These are phyloP conservation scores for Sphenostylis stenocarpa DNA, from an alignment of 306 rosid species.

Conservation along the genomic window DNA sequence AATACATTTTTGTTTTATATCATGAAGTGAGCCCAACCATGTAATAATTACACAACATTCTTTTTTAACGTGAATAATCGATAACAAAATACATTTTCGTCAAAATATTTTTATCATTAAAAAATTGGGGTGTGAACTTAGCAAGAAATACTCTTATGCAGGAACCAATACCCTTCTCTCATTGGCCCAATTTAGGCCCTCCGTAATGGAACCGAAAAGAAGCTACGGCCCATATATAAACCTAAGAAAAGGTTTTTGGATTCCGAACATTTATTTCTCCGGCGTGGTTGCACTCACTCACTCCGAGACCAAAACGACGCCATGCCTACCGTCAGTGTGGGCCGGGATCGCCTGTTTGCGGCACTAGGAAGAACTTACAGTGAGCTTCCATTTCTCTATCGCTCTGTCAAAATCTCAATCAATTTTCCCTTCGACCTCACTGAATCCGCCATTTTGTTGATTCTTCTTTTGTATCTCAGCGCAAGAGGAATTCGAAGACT, in stretches of 20 bases:
- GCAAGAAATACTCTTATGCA: no score
- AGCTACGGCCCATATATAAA: constrained; percentile 24
- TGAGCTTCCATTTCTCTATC: constrained; percentile 41
- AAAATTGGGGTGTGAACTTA: no score
- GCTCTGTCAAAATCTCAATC: neutral
- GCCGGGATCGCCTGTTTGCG: constrained; percentile 79
- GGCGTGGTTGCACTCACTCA: constrained; percentile 8
- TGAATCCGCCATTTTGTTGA: neutral
- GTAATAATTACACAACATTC: no score
- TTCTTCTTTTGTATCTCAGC: constrained; percentile 45
- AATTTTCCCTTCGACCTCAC: neutral
- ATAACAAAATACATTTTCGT: no score
- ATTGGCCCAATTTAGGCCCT: neutral
- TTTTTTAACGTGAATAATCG: no score
- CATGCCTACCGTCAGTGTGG: constrained; percentile 90
- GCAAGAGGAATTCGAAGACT: constrained; percentile 84
- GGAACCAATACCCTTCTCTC: no score
- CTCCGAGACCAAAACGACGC: constrained; percentile 27
- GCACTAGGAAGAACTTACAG: constrained; percentile 76
- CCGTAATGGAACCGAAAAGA: neutral
- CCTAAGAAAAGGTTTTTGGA: neutral
- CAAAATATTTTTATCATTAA: no score
- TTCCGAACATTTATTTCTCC: neutral
- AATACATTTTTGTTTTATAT: no score
- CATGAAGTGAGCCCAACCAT: no score